Base-by-base conservation (phyloP, 1,284 basidiomycete genomes). In the Cutaneotrichosporon cutaneum region DNA sequence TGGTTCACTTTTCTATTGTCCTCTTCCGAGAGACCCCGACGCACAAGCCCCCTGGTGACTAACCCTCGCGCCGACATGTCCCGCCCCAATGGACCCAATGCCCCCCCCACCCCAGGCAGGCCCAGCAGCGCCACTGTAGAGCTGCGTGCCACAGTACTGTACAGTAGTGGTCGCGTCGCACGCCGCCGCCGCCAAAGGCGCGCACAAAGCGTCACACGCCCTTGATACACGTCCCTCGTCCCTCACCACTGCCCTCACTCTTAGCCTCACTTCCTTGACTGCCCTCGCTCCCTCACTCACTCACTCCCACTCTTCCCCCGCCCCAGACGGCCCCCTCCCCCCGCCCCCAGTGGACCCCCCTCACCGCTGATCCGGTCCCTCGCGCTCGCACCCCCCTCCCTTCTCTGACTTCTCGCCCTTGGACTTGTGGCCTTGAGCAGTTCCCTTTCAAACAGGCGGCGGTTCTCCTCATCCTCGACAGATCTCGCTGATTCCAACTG, bases 401-500 rank as follows among this genome's bases (percentile, higher is more conserved):
- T 16, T 36, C 35, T 42, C 16, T 14, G 16, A n/a, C 39, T 18
- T 42, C 18, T 42, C 16, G 39, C 39, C 7, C 39, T 6, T 42
- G 3, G 3, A 7, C 39, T 42, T 9, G 7, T n/a, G 8, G 35
- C 18, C 16, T 42, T 42, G 16, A 42, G n/a, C 39, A 30, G 18
- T 42, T 42, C 39, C 39, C 39, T 42, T 42, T 42, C 39, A 42
- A 42, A 42, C 18, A 42, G 18, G 18, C 39, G 39, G 39, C 36
- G 36, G 18, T 18, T 7, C 39, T 42, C 39, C 7, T 42, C 39
- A 14, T 42, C 18, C 39, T 42, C 9, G 11, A n/a, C 39, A 42
- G 39, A 42, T 42, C 39, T 42, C 39, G 18, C 39, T n/a, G 39
- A n/a, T n/a, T n/a, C 39, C 39, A 42, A 42, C 39, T 42, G 39